Conservation (phyloP, 1,284 basidiomycete species). For the Ustilago tritici region DNA sequence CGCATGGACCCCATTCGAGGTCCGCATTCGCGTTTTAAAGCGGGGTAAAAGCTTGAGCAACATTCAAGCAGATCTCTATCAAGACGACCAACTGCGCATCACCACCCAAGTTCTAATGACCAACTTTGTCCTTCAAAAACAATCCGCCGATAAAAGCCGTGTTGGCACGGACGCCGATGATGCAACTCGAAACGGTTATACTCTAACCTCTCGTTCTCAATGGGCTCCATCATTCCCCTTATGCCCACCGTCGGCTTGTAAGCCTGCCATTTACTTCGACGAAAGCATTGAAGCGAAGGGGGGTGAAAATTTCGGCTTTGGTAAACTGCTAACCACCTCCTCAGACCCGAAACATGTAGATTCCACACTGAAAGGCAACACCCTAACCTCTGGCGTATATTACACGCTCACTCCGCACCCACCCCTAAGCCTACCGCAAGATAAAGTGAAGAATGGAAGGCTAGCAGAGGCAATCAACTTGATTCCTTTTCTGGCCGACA, state of each 20-base stretch:
- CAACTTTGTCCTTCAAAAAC: constrained; percentile 24
- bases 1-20: constrained; percentile 15
- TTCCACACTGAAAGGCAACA: neutral
- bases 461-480: constrained; percentile 13
- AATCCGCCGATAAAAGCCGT: constrained; percentile 15
- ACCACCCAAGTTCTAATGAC: constrained; percentile 47
- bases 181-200: constrained; percentile 34
- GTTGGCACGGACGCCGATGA: constrained; percentile 9
- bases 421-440: neutral
- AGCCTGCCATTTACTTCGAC: neutral
- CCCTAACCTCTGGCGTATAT: constrained; percentile 25
- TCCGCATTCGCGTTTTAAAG: constrained; percentile 27
- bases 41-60: constrained; percentile 46
- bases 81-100: constrained; percentile 29
- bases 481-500: constrained; percentile 49
- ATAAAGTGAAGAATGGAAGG: constrained; percentile 5
- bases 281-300: constrained; percentile 3
- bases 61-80: constrained; percentile 41
- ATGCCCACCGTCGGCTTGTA: constrained; percentile 15
- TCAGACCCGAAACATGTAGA: constrained; percentile 19
- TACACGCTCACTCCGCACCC: constrained; percentile 20
- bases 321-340: constrained; percentile 24
- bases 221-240: constrained; percentile 38
- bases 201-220: constrained; percentile 15
- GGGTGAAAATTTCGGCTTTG: constrained; percentile 35